Conservation (phyloP, 371 early-diverging fungal species). For the Mucor circinelloides region DNA sequence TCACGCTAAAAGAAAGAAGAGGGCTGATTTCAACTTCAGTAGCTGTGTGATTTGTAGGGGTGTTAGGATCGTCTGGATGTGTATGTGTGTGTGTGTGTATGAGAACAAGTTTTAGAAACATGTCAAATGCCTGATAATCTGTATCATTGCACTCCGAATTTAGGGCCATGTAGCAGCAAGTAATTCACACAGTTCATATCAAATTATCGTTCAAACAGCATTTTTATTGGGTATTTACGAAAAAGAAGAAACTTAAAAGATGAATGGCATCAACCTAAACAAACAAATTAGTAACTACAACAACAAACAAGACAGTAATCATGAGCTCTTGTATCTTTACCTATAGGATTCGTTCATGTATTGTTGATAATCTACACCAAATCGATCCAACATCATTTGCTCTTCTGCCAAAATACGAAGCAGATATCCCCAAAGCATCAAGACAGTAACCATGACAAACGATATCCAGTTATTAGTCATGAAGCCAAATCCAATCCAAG, state of each 20-base stretch:
- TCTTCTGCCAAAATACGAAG: constrained; percentile 43
- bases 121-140: too few relatives aligned
- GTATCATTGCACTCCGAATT: too few relatives aligned
- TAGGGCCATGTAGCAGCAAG: too few relatives aligned
- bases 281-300: neutral
- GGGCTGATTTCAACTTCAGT: neutral
- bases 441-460: constrained; percentile 19
- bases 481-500: constrained; percentile 48
- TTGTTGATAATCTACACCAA: constrained; percentile 50
- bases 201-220: too few relatives aligned
- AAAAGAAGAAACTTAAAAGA: neutral
- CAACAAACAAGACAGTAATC: neutral
- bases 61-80: too few relatives aligned
- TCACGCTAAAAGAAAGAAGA: neutral
- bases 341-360: constrained; percentile 42
- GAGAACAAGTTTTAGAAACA: too few relatives aligned
- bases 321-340: constrained; percentile 7
- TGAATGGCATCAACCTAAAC: neutral
- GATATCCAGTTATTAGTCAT: constrained; percentile 31
- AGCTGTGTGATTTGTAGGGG: neutral
- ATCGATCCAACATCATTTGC: constrained; percentile 47
- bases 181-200: too few relatives aligned
- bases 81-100: too few relatives aligned
- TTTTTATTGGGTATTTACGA: neutral
- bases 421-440: constrained; percentile 26